Conservation (phyloP, 805 yeast genomes). For the Yarrowia divulgata region DNA sequence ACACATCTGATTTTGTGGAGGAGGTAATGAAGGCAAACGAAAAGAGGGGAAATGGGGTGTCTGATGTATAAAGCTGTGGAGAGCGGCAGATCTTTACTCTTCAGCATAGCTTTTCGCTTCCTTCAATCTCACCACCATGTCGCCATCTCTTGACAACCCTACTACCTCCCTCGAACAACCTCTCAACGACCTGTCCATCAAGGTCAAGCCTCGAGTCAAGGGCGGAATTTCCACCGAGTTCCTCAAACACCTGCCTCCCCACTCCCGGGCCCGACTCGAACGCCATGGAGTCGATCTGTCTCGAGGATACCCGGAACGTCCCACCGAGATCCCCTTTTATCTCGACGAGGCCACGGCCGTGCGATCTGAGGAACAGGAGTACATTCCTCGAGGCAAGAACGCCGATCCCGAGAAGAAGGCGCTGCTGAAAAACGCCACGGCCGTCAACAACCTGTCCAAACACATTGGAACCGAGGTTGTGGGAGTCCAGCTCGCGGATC, state of each 20-base stretch:
- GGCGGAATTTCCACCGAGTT: slow-evolving; percentile 34
- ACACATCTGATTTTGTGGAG: neutral
- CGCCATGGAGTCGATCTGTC: slow-evolving; percentile 52
- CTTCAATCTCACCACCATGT: neutral
- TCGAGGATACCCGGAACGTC: slow-evolving; percentile 54
- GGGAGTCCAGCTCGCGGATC: slow-evolving; percentile 56
- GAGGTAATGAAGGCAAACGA: neutral
- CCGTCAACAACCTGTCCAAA: slow-evolving; percentile 57
- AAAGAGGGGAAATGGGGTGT: neutral
- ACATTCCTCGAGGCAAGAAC: slow-evolving; percentile 51
- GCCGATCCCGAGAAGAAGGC: slow-evolving; percentile 54
- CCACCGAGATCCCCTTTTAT: slow-evolving; percentile 52
- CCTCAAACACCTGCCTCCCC: slow-evolving; percentile 15
- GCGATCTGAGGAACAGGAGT: slow-evolving; percentile 49
- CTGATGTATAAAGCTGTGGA: too few relatives aligned
- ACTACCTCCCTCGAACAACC: neutral
- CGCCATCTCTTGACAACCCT: slow-evolving; percentile 5
- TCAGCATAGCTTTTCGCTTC: too few relatives aligned
- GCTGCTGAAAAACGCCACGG: slow-evolving; percentile 54
- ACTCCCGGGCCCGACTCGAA: slow-evolving; percentile 46
- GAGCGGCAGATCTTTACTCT: too few relatives aligned
- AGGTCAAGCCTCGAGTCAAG: slow-evolving; percentile 26
- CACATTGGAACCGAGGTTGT: slow-evolving; percentile 60
- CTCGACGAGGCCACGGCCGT: slow-evolving; percentile 54
- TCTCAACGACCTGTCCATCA: slow-evolving; percentile 15